phyloP scores from a whole-genome alignment of 345 rosid species.

The Sonneratia alba region DNA sequence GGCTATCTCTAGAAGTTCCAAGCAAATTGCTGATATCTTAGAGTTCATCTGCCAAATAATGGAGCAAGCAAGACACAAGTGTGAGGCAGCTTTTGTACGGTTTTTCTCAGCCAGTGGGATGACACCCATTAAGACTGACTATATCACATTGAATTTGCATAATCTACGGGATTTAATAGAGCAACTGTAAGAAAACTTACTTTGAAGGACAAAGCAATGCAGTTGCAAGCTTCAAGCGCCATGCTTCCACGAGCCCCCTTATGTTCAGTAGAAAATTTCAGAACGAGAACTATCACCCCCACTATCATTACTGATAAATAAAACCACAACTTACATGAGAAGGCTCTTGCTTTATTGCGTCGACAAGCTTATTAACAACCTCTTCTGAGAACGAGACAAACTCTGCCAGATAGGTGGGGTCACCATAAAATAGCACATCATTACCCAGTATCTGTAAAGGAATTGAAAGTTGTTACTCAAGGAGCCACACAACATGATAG shows the following conservation, averaged over 20 bases:
- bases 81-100: not conserved
- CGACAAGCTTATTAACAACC: conserved; percentile 39
- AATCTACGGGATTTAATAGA: not conserved
- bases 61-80: not conserved
- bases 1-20: conserved; percentile 57
- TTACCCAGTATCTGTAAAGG: conserved; percentile 44
- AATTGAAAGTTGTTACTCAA: not conserved
- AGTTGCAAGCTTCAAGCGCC: conserved; percentile 93
- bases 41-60: conserved; percentile 38
- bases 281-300: conserved; percentile 3
- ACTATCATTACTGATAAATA: not conserved
- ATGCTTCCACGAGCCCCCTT: conserved; percentile 61
- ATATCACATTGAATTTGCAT: not conserved
- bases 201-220: conserved; percentile 51
- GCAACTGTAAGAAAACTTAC: conserved; percentile 23
- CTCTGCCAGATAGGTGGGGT: conserved; percentile 50
- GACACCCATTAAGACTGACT: not conserved
- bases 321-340: conserved; percentile 32
- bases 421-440: conserved; percentile 53
- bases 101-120: not conserved
- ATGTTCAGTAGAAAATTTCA: conserved; percentile 18
- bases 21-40: conserved; percentile 35
- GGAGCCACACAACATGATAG: not conserved
- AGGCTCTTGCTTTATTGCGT: conserved; percentile 52
- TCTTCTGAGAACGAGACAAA: conserved; percentile 32